These are phyloP conservation scores for Penicillium goetzii DNA, from an alignment of 495 filamentous ascomycete genomes.

Conservation along the genomic window DNA sequence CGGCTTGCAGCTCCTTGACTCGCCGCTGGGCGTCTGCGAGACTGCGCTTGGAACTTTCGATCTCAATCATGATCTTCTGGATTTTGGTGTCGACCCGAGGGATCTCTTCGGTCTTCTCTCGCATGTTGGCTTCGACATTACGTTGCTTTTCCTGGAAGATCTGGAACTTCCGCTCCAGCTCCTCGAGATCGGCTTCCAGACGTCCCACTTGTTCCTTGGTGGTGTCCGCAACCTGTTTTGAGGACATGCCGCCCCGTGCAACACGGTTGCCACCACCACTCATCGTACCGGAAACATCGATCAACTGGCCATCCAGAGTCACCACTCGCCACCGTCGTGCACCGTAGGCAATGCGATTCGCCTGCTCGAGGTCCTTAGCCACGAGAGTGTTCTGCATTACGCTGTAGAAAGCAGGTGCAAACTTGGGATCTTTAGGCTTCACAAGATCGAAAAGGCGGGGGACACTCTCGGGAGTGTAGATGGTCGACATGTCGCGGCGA, in stretches of 20 bases:
- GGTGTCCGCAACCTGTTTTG: constrained; percentile 83
- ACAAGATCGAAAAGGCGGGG: constrained; percentile 93
- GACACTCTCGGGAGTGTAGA: constrained; percentile 89
- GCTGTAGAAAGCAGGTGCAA: constrained; percentile 91
- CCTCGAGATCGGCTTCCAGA: constrained; percentile 83
- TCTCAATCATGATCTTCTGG: constrained; percentile 88
- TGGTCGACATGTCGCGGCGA: constrained; percentile 69
- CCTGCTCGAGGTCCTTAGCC: constrained; percentile 88
- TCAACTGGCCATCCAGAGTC: constrained; percentile 90
- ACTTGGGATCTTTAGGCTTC: constrained; percentile 82
- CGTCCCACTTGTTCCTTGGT: constrained; percentile 86
- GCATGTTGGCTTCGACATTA: constrained; percentile 71
- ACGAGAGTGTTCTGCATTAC: constrained; percentile 93
- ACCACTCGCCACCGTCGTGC: constrained; percentile 93
- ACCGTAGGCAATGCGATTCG: constrained; percentile 95
- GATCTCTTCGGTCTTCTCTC: constrained; percentile 76
- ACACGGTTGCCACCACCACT: constrained; percentile 90
- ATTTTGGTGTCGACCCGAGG: constrained; percentile 86
- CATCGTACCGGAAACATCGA: constrained; percentile 98
- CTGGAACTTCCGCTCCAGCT: constrained; percentile 76
- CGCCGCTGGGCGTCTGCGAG: constrained; percentile 81
- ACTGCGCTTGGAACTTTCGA: constrained; percentile 84
- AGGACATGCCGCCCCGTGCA: constrained; percentile 91
- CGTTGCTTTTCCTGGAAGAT: constrained; percentile 79
- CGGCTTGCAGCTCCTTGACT: constrained; percentile 76